Base-by-base conservation (phyloP, 768 basidiomycete species). In the Xanthoconium purpureum region DNA sequence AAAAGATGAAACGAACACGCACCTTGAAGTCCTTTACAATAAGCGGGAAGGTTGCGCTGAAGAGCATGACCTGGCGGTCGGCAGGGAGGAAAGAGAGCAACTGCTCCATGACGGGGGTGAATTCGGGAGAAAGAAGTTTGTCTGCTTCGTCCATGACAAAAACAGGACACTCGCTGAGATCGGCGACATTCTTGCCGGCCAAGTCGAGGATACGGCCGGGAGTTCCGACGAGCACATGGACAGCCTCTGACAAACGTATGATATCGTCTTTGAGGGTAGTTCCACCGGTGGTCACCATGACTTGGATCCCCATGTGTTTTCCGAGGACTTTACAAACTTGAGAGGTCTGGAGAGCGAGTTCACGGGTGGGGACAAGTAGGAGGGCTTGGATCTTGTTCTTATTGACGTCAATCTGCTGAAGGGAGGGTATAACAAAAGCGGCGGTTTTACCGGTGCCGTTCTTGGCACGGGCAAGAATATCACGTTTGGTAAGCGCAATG, bases 81-180 rank as follows among this genome's bases (percentile, higher is more conserved):
- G 79, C 70, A 30, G 94, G 92, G 55, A 97, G 81, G 76, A 89
- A 92, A 30, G 82, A 80, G 55, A 99, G 81, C 37, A 99, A 75
- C 68, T 97, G 92, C 77, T 98, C 96, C 86, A 99, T 96, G 55
- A 99, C 95, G 58, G 96, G 95, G 13, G 94, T 89, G 69, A 99
- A 99, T 77, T 99, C 96, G 55, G 94, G 94, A 8, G 90, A 94
- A 51, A 98, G 86, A 48, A 98, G 84, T 73, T 98, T 99, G 74
- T 98, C 97, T 46, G 96, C 96, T 75, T 99, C 96, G 73, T 99
- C 96, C 96, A 99, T 99, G 63, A 98, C 94, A 67, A 98, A 99
- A 52, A 96, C 91, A 3, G 89, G 87, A 74, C 96, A 98, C 69
- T 92, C 88, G 75, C 84, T 89, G 61, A 99, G 80, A 75, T 98